Evolutionary conservation across 495 filamentous ascomycete species (phyloP).

Genomic region (Penicillium daleae): DNA sequence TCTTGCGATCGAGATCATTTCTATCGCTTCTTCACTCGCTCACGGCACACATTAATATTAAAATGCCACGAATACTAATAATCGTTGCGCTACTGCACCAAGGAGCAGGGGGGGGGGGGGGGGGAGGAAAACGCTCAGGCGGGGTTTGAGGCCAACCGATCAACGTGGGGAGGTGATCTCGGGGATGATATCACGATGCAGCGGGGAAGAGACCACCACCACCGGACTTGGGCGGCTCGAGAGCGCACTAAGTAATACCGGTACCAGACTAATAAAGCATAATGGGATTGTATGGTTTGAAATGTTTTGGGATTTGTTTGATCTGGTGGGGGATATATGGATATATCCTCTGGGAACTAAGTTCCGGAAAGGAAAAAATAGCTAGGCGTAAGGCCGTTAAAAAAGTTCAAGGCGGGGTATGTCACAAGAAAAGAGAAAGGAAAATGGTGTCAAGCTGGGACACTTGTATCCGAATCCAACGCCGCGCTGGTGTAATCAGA

Average conservation of each 20-base stretch:
- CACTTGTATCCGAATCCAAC: conserved; percentile 29
- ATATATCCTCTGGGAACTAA: not conserved
- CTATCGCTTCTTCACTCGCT: not conserved
- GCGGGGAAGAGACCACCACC: conserved; percentile 8
- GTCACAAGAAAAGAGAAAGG: conserved; percentile 18
- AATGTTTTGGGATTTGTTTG: conserved; percentile 1
- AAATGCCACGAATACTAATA: not conserved
- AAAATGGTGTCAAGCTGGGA: conserved; percentile 23
- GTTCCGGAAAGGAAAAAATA: no score
- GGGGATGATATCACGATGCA: conserved; percentile 29
- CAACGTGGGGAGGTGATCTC: conserved; percentile 24
- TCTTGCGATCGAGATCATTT: not conserved
- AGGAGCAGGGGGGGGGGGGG: not conserved
- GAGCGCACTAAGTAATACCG: conserved; percentile 12
- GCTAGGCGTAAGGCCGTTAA: conserved; percentile 3
- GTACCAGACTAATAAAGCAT: not conserved
- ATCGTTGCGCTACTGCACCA: not conserved
- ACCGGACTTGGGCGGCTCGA: not conserved
- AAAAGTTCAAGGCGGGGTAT: conserved; percentile 18
- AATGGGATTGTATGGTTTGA: not conserved
- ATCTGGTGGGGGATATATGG: not conserved
- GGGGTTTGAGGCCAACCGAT: conserved; percentile 8
- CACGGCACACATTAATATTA: not conserved
- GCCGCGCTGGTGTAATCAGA: conserved; percentile 29
- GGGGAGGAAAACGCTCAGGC: not conserved